Conservation (phyloP, 208 protist species). For the Phytomonas serpens region DNA sequence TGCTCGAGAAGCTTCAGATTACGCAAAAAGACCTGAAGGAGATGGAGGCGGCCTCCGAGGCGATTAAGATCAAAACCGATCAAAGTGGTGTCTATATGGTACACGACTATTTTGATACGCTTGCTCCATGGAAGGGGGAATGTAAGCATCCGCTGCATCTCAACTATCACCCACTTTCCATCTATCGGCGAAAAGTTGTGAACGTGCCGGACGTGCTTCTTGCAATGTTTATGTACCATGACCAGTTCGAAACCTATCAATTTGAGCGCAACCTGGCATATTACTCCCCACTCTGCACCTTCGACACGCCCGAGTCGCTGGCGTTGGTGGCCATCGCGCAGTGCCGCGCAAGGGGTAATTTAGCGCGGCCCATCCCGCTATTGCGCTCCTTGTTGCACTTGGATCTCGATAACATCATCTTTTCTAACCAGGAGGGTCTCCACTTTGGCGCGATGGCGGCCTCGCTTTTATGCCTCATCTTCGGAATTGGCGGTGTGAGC, state of each 20-base stretch:
- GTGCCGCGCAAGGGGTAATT: constrained; percentile 45
- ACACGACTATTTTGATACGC: constrained; percentile 81
- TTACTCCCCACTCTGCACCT: constrained; percentile 78
- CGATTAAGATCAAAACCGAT: constrained; percentile 58
- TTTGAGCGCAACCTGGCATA: constrained; percentile 70
- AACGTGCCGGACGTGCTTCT: constrained; percentile 86
- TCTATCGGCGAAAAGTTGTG: constrained; percentile 80
- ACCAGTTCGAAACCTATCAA: constrained; percentile 68
- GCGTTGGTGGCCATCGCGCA: constrained; percentile 64
- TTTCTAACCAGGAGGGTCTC: constrained; percentile 78
- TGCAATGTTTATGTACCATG: constrained; percentile 71
- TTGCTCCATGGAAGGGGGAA: constrained; percentile 57
- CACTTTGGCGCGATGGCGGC: constrained; percentile 74
- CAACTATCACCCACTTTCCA: constrained; percentile 88
- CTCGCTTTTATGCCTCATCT: constrained; percentile 51
- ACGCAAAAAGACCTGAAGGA: constrained; percentile 46
- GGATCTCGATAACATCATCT: constrained; percentile 84
- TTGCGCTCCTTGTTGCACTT: constrained; percentile 67
- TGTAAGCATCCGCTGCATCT: constrained; percentile 70
- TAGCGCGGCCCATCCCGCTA: constrained; percentile 65
- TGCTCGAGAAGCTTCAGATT: constrained; percentile 60
- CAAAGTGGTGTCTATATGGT: constrained; percentile 74
- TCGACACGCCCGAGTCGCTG: constrained; percentile 76
- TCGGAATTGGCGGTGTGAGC: constrained; percentile 67
- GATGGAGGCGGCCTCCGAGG: constrained; percentile 35